Evolutionary conservation across 2,329 filamentous ascomycete species (phyloP).

Genomic region (Sclerotinia nivalis): DNA sequence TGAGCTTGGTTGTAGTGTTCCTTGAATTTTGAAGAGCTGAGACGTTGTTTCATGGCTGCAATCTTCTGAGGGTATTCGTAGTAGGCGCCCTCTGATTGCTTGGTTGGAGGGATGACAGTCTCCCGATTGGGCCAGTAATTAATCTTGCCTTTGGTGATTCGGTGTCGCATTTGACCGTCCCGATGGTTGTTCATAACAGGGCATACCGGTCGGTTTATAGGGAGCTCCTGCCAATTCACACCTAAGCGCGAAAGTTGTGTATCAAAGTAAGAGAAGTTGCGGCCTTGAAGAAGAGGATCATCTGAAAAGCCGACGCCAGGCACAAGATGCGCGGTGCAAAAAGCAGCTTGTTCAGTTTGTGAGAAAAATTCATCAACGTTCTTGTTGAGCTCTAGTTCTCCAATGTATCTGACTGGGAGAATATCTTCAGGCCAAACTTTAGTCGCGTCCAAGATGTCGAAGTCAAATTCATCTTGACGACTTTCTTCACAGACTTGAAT

Average conservation of each 20-base stretch:
- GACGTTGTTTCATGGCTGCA: slow-evolving; percentile 68
- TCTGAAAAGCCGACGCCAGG: slow-evolving; percentile 77
- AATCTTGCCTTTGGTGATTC: slow-evolving; percentile 69
- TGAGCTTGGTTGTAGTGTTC: slow-evolving; percentile 79
- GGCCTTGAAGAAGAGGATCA: slow-evolving; percentile 72
- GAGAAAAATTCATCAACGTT: slow-evolving; percentile 82
- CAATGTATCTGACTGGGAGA: slow-evolving; percentile 74
- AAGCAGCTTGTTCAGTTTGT: slow-evolving; percentile 80
- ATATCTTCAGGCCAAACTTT: slow-evolving; percentile 83
- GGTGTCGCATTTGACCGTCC: slow-evolving; percentile 72
- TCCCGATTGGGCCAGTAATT: slow-evolving; percentile 82
- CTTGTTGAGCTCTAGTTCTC: slow-evolving; percentile 75
- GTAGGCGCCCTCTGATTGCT: slow-evolving; percentile 64
- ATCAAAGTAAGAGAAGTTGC: slow-evolving; percentile 68
- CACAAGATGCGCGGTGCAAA: slow-evolving; percentile 78
- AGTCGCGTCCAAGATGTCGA: slow-evolving; percentile 78
- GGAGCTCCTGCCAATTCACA: slow-evolving; percentile 73
- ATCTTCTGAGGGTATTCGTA: slow-evolving; percentile 66
- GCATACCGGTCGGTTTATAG: slow-evolving; percentile 74
- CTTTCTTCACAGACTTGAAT: slow-evolving; percentile 76
- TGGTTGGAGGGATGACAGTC: slow-evolving; percentile 62
- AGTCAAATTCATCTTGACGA: slow-evolving; percentile 63
- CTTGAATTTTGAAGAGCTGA: slow-evolving; percentile 71
- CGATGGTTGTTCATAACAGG: slow-evolving; percentile 76
- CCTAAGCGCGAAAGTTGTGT: slow-evolving; percentile 71